phyloP scores from a whole-genome alignment of 2,329 filamentous ascomycete species.

The Atkinsonella hypoxylon region DNA sequence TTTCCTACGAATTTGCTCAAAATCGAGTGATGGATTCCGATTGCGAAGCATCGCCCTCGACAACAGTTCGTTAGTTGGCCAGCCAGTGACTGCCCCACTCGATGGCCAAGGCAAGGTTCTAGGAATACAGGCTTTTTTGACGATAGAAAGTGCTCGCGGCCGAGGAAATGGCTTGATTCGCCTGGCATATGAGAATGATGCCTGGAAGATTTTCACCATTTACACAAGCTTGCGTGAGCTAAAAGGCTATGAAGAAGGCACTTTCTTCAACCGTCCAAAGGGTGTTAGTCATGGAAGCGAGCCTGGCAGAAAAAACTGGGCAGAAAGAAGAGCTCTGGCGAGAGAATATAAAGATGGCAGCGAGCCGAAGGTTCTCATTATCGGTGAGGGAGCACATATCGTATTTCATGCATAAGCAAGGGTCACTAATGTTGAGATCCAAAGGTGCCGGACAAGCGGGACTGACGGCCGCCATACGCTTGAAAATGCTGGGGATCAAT shows the following conservation, averaged over 20 bases:
- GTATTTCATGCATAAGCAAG: neutral
- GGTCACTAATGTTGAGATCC: neutral
- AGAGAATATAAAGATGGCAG: constrained; percentile 31
- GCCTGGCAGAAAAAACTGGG: constrained; percentile 45
- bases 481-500: constrained; percentile 45
- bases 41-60: constrained; percentile 35
- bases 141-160: constrained; percentile 40
- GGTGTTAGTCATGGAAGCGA: constrained; percentile 46
- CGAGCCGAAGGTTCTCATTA: constrained; percentile 47
- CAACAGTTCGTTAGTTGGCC: constrained; percentile 27
- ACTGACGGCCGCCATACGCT: constrained; percentile 42
- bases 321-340: constrained; percentile 37
- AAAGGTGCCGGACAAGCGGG: constrained; percentile 49
- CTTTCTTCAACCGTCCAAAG: constrained; percentile 33
- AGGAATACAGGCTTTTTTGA: constrained; percentile 46
- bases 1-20: constrained; percentile 23
- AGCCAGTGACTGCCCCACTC: constrained; percentile 32
- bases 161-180: constrained; percentile 43
- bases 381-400: constrained; percentile 34
- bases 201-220: constrained; percentile 52
- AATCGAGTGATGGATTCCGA: constrained; percentile 24
- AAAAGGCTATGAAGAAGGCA: constrained; percentile 38
- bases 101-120: constrained; percentile 35
- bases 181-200: constrained; percentile 29
- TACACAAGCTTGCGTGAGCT: constrained; percentile 48